Conservation (phyloP, 495 filamentous ascomycete species). For the Chlorociboria aeruginascens region DNA sequence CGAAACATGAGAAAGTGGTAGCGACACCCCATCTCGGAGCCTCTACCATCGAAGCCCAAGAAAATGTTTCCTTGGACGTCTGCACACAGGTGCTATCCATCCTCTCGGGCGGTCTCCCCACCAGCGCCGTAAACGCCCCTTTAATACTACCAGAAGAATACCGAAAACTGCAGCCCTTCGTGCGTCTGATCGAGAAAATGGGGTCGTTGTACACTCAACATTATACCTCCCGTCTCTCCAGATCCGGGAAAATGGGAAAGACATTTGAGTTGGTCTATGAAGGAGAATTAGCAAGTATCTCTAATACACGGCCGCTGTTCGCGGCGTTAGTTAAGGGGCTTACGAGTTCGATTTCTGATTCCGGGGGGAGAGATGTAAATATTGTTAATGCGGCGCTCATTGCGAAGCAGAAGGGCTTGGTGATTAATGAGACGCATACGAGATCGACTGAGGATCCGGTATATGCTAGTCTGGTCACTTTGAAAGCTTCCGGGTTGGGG, state of each 20-base stretch:
- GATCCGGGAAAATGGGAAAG: conserved; percentile 26
- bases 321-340: conserved; percentile 60
- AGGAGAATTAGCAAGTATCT: conserved; percentile 47
- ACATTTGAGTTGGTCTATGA: conserved; percentile 60
- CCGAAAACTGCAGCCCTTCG: conserved; percentile 56
- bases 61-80: conserved; percentile 63
- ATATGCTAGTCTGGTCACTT: conserved; percentile 51
- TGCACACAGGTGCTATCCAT: conserved; percentile 62
- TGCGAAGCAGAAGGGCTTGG: conserved; percentile 54
- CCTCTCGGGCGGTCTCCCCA: conserved; percentile 50
- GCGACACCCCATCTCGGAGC: conserved; percentile 64
- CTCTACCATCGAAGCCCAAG: conserved; percentile 64
- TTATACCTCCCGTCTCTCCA: conserved; percentile 29
- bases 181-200: conserved; percentile 55
- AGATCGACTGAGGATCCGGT: conserved; percentile 36
- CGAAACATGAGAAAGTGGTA: conserved; percentile 50
- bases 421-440: conserved; percentile 51
- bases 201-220: conserved; percentile 60
- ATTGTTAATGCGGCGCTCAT: conserved; percentile 63
- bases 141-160: conserved; percentile 64
- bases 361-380: conserved; percentile 52
- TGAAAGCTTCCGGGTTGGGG: conserved; percentile 22
- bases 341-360: conserved; percentile 42
- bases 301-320: conserved; percentile 57
- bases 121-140: conserved; percentile 60